A percentile compares a stretch with the other conserved stretches of the same genome.
Evolutionary conservation across 768 basidiomycete genomes (phyloP).

Genomic region (Cystofilobasidium bisporidii): DNA sequence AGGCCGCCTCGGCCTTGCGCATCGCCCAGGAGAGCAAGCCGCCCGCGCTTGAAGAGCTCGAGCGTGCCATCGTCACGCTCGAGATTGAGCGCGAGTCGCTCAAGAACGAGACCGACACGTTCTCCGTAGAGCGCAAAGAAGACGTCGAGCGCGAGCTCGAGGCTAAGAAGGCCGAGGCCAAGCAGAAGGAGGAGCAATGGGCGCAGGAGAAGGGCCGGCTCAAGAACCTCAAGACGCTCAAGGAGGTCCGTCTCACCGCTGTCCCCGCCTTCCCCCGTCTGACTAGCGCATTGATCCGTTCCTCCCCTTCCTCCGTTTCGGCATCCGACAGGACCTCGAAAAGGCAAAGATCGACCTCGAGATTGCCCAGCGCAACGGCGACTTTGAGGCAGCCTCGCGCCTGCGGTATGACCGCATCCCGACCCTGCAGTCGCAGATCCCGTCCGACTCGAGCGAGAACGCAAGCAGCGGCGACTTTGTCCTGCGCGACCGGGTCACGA

Average conservation of each 20-base stretch:
- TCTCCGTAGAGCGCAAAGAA: constrained; percentile 61
- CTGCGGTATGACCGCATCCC: constrained; percentile 78
- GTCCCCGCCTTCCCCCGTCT: too few relatives aligned
- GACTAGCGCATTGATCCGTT: too few relatives aligned
- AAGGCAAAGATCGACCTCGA: constrained; percentile 77
- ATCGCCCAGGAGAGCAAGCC: constrained; percentile 84
- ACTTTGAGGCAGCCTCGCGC: constrained; percentile 72
- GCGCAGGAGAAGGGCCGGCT: constrained; percentile 43
- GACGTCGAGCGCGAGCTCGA: constrained; percentile 59
- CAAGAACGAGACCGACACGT: constrained; percentile 76
- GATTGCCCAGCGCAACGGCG: constrained; percentile 78
- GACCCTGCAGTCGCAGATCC: constrained; percentile 62
- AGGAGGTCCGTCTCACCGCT: too few relatives aligned
- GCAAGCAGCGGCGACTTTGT: constrained; percentile 48
- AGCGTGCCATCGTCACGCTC: constrained; percentile 71
- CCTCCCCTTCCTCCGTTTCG: too few relatives aligned
- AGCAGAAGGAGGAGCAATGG: constrained; percentile 58
- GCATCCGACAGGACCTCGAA: constrained; percentile 64
- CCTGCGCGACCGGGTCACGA: constrained; percentile 77
- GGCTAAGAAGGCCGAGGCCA: constrained; percentile 55
- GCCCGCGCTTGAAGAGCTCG: constrained; percentile 68
- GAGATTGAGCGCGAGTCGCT: constrained; percentile 83
- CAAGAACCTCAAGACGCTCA: constrained; percentile 39
- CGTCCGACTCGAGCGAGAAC: constrained; percentile 44
- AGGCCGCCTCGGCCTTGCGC: constrained; percentile 75